phyloP scores from a whole-genome alignment of 441 rosid genomes.

The Adansonia rubrostipa region DNA sequence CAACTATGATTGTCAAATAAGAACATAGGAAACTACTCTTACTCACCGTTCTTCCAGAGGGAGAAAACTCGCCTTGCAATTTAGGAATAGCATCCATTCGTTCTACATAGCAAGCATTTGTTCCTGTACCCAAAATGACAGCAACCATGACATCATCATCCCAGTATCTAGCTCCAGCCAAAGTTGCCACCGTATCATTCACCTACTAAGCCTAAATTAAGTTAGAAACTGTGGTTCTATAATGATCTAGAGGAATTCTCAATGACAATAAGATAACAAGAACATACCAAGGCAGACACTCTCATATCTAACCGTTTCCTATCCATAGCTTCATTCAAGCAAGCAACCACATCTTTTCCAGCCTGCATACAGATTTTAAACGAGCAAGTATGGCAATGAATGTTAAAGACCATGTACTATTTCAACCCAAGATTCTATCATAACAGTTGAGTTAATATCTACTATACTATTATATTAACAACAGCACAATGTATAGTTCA shows the following conservation, averaged over 20 bases:
- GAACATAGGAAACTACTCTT: not conserved
- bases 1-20: not conserved
- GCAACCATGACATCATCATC: slow-evolving; percentile 88
- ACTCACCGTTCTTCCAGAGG: slow-evolving; percentile 56
- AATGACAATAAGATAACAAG: not conserved
- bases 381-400: not conserved
- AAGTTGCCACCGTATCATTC: slow-evolving; percentile 80
- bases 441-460: not conserved
- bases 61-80: slow-evolving; percentile 43
- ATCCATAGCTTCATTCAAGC: slow-evolving; percentile 87
- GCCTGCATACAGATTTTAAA: slow-evolving; percentile 47
- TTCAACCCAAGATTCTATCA: not conserved
- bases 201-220: slow-evolving; percentile 48
- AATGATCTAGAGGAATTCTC: not conserved
- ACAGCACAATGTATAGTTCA: not conserved
- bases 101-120: slow-evolving; percentile 93
- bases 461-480: not conserved
- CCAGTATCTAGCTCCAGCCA: slow-evolving; percentile 87
- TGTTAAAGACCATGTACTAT: not conserved
- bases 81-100: slow-evolving; percentile 68
- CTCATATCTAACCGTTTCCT: slow-evolving; percentile 68
- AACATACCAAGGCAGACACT: slow-evolving; percentile 80
- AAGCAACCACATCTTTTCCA: slow-evolving; percentile 79
- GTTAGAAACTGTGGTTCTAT: slow-evolving; percentile 15
- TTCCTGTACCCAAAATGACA: slow-evolving; percentile 93